These are phyloP conservation scores for Mycena floridula DNA, from an alignment of 768 basidiomycete genomes.

Conservation along the genomic window DNA sequence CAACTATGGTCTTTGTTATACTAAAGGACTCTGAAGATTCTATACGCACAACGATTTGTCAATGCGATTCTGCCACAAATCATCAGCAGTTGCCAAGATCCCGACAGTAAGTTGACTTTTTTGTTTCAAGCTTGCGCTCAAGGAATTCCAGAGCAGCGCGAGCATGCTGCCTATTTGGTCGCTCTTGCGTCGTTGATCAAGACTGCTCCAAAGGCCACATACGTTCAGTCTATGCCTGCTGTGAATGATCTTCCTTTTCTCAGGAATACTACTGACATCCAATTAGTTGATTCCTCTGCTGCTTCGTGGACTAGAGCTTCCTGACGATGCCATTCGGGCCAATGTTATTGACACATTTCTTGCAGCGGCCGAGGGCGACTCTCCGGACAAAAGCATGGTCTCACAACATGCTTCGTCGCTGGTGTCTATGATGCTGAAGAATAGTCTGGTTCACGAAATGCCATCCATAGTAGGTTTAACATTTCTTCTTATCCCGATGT, in stretches of 20 bases:
- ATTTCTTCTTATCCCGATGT: neutral
- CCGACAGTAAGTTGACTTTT: conserved; percentile 35
- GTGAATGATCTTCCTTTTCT: conserved; percentile 27
- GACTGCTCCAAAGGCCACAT: conserved; percentile 71
- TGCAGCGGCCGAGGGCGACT: conserved; percentile 57
- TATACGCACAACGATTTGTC: conserved; percentile 74
- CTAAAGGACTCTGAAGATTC: conserved; percentile 38
- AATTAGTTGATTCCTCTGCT: conserved; percentile 85
- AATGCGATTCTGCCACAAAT: conserved; percentile 67
- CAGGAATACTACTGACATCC: neutral
- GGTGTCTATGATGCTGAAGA: conserved; percentile 65
- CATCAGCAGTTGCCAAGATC: conserved; percentile 56
- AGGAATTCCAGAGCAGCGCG: conserved; percentile 33
- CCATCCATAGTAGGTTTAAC: conserved; percentile 45
- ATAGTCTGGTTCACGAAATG: conserved; percentile 43
- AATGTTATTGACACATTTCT: conserved; percentile 79
- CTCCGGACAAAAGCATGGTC: conserved; percentile 41
- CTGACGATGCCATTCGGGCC: conserved; percentile 64
- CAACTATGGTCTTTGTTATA: neutral
- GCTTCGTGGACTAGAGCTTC: conserved; percentile 75
- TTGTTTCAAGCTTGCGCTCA: neutral
- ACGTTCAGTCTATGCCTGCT: conserved; percentile 58
- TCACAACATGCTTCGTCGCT: conserved; percentile 69
- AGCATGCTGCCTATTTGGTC: conserved; percentile 70
- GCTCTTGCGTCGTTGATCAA: conserved; percentile 79